Evolutionary conservation across 2,329 filamentous ascomycete genomes (phyloP), one percentile per base, ranked within the genome.

Genomic region (Pyricularia sp.): DNA sequence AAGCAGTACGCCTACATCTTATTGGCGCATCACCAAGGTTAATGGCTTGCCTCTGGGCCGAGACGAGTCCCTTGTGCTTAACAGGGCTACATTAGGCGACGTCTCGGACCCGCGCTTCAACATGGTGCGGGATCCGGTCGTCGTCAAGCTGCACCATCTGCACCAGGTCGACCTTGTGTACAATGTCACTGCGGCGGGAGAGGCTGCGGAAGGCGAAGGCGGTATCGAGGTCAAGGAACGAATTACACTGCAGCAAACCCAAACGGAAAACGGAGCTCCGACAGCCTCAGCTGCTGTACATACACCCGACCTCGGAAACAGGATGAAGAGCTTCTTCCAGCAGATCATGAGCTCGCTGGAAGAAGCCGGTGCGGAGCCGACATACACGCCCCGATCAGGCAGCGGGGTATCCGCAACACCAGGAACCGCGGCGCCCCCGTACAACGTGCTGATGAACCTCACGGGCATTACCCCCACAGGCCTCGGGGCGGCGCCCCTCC

Each of bases 71-170:
- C 88, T 97, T 25, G 92, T 92, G 76, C 86, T 98, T 71, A 85
- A 90, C 65, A 88, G 91, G 28, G 88, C 93, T 69, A 86, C 94
- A 30, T 88, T 93, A 31, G 88, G 90, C 69, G 90, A 92, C 72
- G 86, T 93, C 50, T 86, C 88, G 26, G 94, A 97, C 78, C 92
- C 93, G 17, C 90, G 94, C 69, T 97, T 97, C 77, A 91, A 89
- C 11, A 86, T 92, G 31, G 83, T 94, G 30, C 87, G 91, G 65
- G 92, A 97, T 74, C 79, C 86, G 4, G 84, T 78, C 17, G 70
- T 78, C 0, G 75, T 75, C 31, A 79, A 77, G 71, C 72, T 79
- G 59, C 77, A 79, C 67, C 77, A 79, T 42, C 71, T 79, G 6
- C 77, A 91, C 69, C 85, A 89, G 71, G 82, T 97, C 67, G 92